A percentile compares a stretch with the other conserved stretches of the same genome.
phyloP scores from a whole-genome alignment of 1,284 basidiomycete species.

The Fomitopsis betulina region DNA sequence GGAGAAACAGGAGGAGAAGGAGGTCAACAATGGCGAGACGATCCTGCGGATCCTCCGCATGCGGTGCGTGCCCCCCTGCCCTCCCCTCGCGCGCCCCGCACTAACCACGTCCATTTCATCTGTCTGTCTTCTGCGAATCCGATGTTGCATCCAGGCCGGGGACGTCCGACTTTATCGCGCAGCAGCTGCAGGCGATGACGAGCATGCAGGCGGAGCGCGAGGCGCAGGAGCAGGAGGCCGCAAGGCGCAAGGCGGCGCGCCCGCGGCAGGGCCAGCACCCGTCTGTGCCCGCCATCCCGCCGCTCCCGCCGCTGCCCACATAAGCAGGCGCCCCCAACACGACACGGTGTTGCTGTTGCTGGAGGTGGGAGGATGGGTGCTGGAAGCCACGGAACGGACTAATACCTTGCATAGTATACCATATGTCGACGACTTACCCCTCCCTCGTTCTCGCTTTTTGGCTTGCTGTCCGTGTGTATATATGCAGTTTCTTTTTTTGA shows the following conservation, averaged over 20 bases:
- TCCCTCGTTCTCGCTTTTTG: neutral
- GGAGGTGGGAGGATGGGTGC: neutral
- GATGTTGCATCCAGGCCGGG: conserved; percentile 48
- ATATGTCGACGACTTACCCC: neutral
- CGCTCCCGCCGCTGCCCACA: conserved; percentile 19
- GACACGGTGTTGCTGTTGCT: neutral
- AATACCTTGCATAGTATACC: conserved; percentile 23
- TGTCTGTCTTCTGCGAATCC: neutral
- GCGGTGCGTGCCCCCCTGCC: conserved; percentile 52
- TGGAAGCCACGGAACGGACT: conserved; percentile 7
- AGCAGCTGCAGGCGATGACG: conserved; percentile 78
- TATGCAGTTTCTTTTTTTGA: neutral
- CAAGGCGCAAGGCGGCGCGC: conserved; percentile 45
- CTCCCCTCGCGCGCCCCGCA: neutral
- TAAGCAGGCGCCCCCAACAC: no score
- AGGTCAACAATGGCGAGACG: conserved; percentile 76
- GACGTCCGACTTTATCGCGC: conserved; percentile 85
- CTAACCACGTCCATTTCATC: conserved; percentile 1
- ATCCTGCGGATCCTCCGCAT: conserved; percentile 92
- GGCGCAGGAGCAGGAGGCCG: conserved; percentile 50
- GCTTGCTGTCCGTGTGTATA: no score
- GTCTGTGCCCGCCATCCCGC: conserved; percentile 15
- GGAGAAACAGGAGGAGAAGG: conserved; percentile 82
- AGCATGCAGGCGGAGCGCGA: conserved; percentile 74
- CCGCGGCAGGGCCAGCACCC: conserved; percentile 23